Conservation (phyloP, 176 grass and related monocot species). For the Ampelocalamus luodianensis region DNA sequence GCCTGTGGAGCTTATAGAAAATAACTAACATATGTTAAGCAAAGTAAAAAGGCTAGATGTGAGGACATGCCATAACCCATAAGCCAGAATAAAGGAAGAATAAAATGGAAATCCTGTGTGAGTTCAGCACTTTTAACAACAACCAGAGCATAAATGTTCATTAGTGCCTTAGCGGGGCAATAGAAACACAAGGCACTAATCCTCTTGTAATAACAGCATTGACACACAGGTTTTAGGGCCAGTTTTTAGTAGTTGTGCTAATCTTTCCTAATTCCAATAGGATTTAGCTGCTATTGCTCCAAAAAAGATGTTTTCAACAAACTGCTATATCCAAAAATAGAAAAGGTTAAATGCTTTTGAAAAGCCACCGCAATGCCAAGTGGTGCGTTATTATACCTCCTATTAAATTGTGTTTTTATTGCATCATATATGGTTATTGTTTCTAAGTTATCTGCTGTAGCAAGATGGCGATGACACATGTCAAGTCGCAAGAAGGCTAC, state of each 20-base stretch:
- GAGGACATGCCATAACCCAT: no score
- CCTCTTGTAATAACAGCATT: not conserved
- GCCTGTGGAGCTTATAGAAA: not conserved
- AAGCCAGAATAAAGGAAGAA: constrained; percentile 35
- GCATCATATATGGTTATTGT: constrained; percentile 6
- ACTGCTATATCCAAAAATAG: constrained; percentile 18
- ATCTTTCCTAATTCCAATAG: constrained; percentile 8
- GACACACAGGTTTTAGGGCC: not conserved
- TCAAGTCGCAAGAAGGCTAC: no score
- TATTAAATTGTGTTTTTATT: not conserved
- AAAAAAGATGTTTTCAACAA: constrained; percentile 7
- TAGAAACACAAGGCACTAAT: not conserved
- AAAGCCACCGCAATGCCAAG: not conserved
- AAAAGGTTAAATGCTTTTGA: not conserved
- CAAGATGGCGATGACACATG: no score
- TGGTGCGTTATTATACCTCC: not conserved
- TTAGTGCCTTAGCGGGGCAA: not conserved
- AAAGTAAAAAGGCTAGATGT: constrained; percentile 39
- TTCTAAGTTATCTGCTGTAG: not conserved
- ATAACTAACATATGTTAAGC: constrained; percentile 13
- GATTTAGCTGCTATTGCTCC: not conserved
- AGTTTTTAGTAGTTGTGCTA: not conserved
- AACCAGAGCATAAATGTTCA: not conserved
- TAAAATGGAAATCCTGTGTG: not conserved
- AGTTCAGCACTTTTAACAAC: constrained; percentile 11